Evolutionary conservation across 306 rosid species (phyloP).

Genomic region (Pyrus communis): DNA sequence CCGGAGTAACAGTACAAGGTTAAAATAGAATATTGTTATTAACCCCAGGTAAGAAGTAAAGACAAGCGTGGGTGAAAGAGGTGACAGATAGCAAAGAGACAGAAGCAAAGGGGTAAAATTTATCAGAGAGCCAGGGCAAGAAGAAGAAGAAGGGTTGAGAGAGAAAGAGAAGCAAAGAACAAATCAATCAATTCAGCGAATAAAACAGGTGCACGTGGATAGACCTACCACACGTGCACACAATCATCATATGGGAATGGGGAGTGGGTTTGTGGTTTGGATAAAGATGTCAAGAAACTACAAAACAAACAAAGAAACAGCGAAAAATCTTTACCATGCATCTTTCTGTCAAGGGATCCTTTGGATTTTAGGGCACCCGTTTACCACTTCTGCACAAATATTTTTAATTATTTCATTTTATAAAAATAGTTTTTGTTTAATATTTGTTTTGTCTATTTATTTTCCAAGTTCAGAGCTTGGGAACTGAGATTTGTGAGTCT

Average conservation of each 20-base stretch:
- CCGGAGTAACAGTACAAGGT: neutral
- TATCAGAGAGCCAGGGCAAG: neutral
- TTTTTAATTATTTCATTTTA: neutral
- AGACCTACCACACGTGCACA: slow-evolving; percentile 94
- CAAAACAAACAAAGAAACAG: slow-evolving; percentile 17
- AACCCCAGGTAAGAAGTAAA: neutral
- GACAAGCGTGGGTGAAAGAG: neutral
- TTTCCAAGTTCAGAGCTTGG: slow-evolving; percentile 10
- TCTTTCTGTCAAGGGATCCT: neutral
- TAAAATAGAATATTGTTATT: neutral
- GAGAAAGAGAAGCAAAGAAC: slow-evolving; percentile 21
- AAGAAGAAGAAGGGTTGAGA: neutral
- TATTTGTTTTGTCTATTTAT: neutral
- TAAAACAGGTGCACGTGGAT: slow-evolving; percentile 81
- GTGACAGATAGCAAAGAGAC: neutral
- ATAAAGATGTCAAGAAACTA: slow-evolving; percentile 37
- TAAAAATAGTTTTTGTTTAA: neutral
- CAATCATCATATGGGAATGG: slow-evolving; percentile 42
- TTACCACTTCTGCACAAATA: slow-evolving; percentile 6
- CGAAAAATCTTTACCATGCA: neutral
- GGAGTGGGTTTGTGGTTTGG: neutral
- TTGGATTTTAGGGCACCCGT: slow-evolving; percentile 1
- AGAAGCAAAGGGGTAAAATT: neutral
- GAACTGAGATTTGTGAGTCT: slow-evolving; percentile 33
- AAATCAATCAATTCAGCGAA: slow-evolving; percentile 46